These are phyloP conservation scores for Cercospora sesami DNA, from an alignment of 2,329 filamentous ascomycete species.

Conservation along the genomic window DNA sequence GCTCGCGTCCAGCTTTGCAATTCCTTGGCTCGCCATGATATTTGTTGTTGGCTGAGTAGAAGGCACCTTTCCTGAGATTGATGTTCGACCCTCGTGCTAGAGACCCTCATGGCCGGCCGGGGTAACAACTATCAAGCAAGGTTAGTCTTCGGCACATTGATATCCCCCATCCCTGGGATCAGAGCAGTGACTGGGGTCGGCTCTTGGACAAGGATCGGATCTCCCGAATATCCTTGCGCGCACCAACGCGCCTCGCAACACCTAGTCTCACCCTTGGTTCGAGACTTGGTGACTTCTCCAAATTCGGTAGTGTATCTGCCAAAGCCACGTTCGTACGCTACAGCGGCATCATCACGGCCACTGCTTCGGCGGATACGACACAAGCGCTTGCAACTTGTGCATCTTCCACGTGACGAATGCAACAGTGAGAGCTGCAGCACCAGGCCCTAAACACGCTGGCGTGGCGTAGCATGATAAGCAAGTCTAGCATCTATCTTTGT, in stretches of 20 bases:
- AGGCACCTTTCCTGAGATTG: neutral
- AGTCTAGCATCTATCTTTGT: neutral
- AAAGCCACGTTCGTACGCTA: neutral
- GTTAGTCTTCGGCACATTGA: neutral
- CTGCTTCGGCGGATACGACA: neutral
- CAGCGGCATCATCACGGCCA: neutral
- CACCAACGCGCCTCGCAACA: neutral
- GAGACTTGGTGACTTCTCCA: neutral
- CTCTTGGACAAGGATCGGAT: neutral
- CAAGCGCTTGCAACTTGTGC: neutral
- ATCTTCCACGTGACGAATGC: neutral
- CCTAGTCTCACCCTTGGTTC: neutral
- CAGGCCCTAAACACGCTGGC: neutral
- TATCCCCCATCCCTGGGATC: neutral
- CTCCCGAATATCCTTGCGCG: neutral
- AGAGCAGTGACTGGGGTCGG: neutral
- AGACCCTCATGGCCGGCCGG: neutral
- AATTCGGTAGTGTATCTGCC: neutral
- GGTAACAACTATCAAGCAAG: neutral
- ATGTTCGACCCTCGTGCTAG: neutral
- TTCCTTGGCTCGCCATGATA: neutral
- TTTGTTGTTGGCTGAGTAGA: neutral
- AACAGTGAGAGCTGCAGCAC: neutral
- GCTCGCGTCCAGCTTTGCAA: slow-evolving; percentile 16
- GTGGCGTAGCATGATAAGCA: neutral